These are phyloP conservation scores for Scheffersomyces quercinus DNA, from an alignment of 1,139 yeast genomes.

Conservation along the genomic window DNA sequence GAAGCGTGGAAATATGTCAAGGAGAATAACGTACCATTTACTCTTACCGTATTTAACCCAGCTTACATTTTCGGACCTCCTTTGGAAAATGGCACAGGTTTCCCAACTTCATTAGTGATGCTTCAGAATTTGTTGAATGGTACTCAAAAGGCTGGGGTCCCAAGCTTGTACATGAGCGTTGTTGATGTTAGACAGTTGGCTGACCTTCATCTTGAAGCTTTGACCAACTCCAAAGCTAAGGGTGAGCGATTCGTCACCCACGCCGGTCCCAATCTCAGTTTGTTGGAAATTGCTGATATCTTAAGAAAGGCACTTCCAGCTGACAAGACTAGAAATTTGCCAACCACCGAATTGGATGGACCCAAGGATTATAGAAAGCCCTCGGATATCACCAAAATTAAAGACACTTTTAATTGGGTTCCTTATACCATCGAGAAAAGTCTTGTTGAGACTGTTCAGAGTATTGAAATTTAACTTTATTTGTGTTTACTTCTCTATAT, in stretches of 20 bases:
- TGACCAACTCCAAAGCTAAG: slow-evolving; percentile 10
- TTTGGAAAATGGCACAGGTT: background rate
- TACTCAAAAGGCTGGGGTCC: slow-evolving; percentile 4
- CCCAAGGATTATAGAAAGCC: background rate
- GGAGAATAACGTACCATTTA: background rate
- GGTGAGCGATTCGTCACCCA: slow-evolving; percentile 10
- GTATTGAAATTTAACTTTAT: too few relatives aligned
- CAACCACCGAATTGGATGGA: slow-evolving; percentile 2
- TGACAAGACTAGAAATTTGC: slow-evolving; percentile 1
- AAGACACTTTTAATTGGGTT: background rate
- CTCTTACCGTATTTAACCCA: slow-evolving; percentile 16
- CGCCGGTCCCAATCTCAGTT: background rate
- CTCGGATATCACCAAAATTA: background rate
- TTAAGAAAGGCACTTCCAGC: background rate
- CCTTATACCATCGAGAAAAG: background rate
- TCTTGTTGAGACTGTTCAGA: too few relatives aligned
- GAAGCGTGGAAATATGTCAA: slow-evolving; percentile 14
- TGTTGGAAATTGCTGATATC: background rate
- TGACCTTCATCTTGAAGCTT: slow-evolving; percentile 13
- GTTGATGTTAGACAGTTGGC: slow-evolving; percentile 24
- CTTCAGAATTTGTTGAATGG: slow-evolving; percentile 4
- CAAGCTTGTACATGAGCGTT: slow-evolving; percentile 2
- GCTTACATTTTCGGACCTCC: slow-evolving; percentile 19
- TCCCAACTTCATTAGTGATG: slow-evolving; percentile 4
- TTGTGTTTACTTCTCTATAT: too few relatives aligned